Evolutionary conservation across 83 land plant genomes (phyloP).

Genomic region (Picea abies): DNA sequence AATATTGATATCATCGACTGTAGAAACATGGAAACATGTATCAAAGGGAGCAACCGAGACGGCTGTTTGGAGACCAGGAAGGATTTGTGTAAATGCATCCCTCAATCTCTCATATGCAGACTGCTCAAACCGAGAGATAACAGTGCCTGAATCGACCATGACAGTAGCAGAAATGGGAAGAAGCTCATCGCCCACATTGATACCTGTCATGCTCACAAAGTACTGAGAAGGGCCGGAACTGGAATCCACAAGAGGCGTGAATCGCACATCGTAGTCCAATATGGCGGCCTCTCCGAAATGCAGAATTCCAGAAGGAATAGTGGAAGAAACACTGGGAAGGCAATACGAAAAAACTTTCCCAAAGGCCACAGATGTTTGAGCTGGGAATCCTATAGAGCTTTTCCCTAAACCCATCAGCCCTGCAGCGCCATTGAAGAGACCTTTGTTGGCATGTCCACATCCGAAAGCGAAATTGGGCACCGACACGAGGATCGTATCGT

Average conservation of each 20-base stretch:
- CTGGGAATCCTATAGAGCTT: constrained; percentile 36
- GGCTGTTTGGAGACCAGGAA: constrained; percentile 36
- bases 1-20: constrained; percentile 34
- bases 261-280: constrained; percentile 28
- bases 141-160: constrained; percentile 76
- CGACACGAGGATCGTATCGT: constrained; percentile 8
- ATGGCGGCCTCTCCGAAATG: constrained; percentile 29
- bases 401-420: constrained; percentile 65
- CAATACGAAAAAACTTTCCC: constrained; percentile 77
- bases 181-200: constrained; percentile 34
- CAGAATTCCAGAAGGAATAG: constrained; percentile 38
- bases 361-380: constrained; percentile 38
- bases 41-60: constrained; percentile 50
- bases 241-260: constrained; percentile 33
- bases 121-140: constrained; percentile 49
- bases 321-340: constrained; percentile 31
- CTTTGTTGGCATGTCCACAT: constrained; percentile 67
- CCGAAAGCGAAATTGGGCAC: constrained; percentile 60
- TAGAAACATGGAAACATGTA: constrained; percentile 55
- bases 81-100: constrained; percentile 43
- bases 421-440: constrained; percentile 65
- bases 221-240: constrained; percentile 40
- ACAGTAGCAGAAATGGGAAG: constrained; percentile 24
- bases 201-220: constrained; percentile 30
- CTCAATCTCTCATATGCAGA: constrained; percentile 43